These are phyloP conservation scores for Colletotrichum plurivorum DNA, from an alignment of 2,329 filamentous ascomycete species.

Conservation along the genomic window DNA sequence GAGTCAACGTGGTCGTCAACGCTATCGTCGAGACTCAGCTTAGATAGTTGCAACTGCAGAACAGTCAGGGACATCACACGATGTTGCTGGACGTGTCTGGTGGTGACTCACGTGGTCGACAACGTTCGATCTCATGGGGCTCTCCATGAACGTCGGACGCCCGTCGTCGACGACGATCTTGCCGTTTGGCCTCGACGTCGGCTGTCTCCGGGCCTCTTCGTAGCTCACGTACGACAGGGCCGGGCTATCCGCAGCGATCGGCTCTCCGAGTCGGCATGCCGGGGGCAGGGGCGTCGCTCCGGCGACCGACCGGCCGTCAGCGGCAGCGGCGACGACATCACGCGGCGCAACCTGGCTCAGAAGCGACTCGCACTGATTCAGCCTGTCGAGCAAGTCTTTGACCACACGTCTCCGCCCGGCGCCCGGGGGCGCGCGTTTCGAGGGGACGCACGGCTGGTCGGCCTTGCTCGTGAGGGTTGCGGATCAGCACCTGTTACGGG, in stretches of 20 bases:
- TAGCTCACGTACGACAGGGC: conserved; percentile 29
- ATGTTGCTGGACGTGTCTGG: too few species aligned
- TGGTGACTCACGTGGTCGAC: conserved; percentile 66
- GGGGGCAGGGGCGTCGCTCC: conserved; percentile 11
- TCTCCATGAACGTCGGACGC: conserved; percentile 70
- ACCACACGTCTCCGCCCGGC: conserved; percentile 24
- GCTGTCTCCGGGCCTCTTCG: conserved; percentile 25
- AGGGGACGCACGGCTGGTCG: conserved; percentile 31
- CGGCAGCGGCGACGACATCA: conserved; percentile 2
- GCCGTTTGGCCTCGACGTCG: conserved; percentile 46
- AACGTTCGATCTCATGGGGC: conserved; percentile 66
- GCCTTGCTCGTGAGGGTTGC: conserved; percentile 58
- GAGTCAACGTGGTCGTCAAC: not conserved
- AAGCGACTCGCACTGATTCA: conserved; percentile 30
- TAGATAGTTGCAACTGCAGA: conserved; percentile 28
- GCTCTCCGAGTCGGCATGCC: not conserved
- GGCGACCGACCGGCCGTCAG: not conserved
- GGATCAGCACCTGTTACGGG: conserved; percentile 61
- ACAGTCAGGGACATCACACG: not conserved
- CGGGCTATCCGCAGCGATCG: conserved; percentile 7
- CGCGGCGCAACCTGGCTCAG: conserved; percentile 29
- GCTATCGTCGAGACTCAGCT: conserved; percentile 4
- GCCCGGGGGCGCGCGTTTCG: conserved; percentile 25
- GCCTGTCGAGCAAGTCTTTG: conserved; percentile 27
- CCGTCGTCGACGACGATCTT: conserved; percentile 70